Evolutionary conservation across 2,329 filamentous ascomycete species (phyloP), one percentile per base, ranked within the genome.

Genomic region (Phialophora verrucosa): DNA sequence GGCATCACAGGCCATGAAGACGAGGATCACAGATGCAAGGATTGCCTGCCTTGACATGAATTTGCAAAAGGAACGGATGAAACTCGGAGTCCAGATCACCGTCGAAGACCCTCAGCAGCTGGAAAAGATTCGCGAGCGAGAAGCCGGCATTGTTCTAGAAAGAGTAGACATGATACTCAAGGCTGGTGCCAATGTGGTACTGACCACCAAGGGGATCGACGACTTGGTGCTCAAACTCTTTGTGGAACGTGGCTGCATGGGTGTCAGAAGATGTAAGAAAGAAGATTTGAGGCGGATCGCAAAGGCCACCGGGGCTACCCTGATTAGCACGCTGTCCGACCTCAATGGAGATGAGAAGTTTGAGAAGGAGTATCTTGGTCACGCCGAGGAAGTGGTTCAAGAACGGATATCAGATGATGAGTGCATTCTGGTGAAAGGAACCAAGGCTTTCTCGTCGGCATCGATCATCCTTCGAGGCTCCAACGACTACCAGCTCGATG

Each of bases 341-440:
- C 84, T 99, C 70, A 98, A 99, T 77, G 95, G 95, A 66, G 95
- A 99, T 77, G 95, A 99, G 83, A 92, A 91, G 77, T 99, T 98
- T 75, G 95, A 99, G 73, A 83, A 92, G 25, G 93, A 93, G 49
- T 91, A 92, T 76, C 85, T 99, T 44, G 95, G 95, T 67, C 85
- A 92, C 71, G 95, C 95, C 14, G 95, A 99, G 74, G 95, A 98
- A 81, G 94, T 99, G 69, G 87, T 91, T n/a, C 95, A 99, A 81
- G 95, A 98, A 84, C 91, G 94, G 75, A 98, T 99, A 78, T 98
- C 95, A 2, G 95, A 99, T 75, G 95, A 99, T 74, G 95, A 99
- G 83, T 98, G 94, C 80, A 99, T 99, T 72, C 83, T 99, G 70
- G 87, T 99, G 78, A 97, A 95, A 84, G 94, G 94, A 63, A 97